A percentile compares a stretch with the other conserved stretches of the same genome.
Conservation (phyloP, 176 grass and related monocot genomes). For the Avena sativa region DNA sequence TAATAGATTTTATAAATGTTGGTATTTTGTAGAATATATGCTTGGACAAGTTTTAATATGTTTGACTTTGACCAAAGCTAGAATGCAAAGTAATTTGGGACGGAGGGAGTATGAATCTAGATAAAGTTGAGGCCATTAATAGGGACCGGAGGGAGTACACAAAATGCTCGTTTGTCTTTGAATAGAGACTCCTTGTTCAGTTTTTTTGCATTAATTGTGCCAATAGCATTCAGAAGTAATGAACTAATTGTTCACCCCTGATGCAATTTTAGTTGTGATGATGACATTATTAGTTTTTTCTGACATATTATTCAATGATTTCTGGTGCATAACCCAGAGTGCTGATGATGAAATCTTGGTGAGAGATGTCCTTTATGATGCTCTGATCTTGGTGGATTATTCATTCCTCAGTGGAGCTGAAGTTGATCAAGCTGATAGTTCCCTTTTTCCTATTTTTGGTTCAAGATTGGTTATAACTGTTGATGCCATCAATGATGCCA, state of each 20-base stretch:
- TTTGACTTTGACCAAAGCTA: too few relatives aligned
- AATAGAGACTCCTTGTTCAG: not conserved
- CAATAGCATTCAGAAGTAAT: conserved; percentile 18
- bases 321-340: conserved; percentile 54
- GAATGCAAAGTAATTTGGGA: too few relatives aligned
- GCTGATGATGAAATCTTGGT: conserved; percentile 79
- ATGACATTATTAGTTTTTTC: conserved; percentile 18
- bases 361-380: conserved; percentile 84
- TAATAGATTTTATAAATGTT: too few relatives aligned
- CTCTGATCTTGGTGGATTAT: conserved; percentile 93
- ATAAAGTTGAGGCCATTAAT: too few relatives aligned
- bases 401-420: conserved; percentile 75
- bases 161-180: conserved; percentile 8
- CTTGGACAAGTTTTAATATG: too few relatives aligned
- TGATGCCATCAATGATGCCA: conserved; percentile 79
- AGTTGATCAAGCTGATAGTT: conserved; percentile 69
- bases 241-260: not conserved
- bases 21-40: too few relatives aligned
- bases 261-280: conserved; percentile 4
- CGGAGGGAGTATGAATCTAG: too few relatives aligned
- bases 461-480: conserved; percentile 84
- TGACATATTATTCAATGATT: conserved; percentile 40
- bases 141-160: not conserved
- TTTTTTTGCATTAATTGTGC: conserved; percentile 12
- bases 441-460: conserved; percentile 62